Conservation (phyloP, 1,284 basidiomycete species). For the Moniliophthora roreri region DNA sequence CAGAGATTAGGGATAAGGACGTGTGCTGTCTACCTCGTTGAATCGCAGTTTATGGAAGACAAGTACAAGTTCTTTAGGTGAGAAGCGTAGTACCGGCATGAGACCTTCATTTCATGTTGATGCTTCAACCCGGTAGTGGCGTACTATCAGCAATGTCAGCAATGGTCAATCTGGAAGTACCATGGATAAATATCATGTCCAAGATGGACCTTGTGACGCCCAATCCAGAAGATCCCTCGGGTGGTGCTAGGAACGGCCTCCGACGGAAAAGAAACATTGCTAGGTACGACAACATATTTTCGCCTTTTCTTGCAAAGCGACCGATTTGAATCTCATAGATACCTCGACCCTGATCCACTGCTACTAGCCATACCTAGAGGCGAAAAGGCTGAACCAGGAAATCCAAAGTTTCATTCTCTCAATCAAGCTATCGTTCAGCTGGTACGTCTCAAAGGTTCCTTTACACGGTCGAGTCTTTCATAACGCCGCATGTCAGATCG, state of each 20-base stretch:
- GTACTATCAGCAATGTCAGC: slow-evolving; percentile 98
- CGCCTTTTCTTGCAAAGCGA: background rate
- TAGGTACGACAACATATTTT: slow-evolving; percentile 44
- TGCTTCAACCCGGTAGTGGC: too few relatives aligned
- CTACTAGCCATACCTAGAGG: slow-evolving; percentile 71
- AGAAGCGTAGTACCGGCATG: slow-evolving; percentile 9
- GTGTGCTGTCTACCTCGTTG: slow-evolving; percentile 89
- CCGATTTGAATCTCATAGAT: slow-evolving; percentile 45
- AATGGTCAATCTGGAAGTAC: slow-evolving; percentile 97
- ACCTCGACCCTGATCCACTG: slow-evolving; percentile 96
- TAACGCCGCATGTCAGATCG: slow-evolving; percentile 63
- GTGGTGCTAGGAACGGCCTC: slow-evolving; percentile 67
- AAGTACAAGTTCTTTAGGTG: slow-evolving; percentile 96
- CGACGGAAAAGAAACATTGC: slow-evolving; percentile 76
- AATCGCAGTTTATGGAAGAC: slow-evolving; percentile 99
- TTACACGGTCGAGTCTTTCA: background rate
- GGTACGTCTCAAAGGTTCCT: slow-evolving; percentile 45
- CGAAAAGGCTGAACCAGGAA: slow-evolving; percentile 63
- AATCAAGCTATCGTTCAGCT: slow-evolving; percentile 95
- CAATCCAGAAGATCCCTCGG: slow-evolving; percentile 59
- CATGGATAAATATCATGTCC: slow-evolving; percentile 97
- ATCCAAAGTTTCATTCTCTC: slow-evolving; percentile 89
- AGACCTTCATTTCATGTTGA: background rate
- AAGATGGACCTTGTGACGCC: slow-evolving; percentile 96
- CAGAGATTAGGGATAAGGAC: slow-evolving; percentile 74